Evolutionary conservation across 306 rosid species (phyloP), one percentile per base, ranked within the genome.

Genomic region (Calophaca sinica): DNA sequence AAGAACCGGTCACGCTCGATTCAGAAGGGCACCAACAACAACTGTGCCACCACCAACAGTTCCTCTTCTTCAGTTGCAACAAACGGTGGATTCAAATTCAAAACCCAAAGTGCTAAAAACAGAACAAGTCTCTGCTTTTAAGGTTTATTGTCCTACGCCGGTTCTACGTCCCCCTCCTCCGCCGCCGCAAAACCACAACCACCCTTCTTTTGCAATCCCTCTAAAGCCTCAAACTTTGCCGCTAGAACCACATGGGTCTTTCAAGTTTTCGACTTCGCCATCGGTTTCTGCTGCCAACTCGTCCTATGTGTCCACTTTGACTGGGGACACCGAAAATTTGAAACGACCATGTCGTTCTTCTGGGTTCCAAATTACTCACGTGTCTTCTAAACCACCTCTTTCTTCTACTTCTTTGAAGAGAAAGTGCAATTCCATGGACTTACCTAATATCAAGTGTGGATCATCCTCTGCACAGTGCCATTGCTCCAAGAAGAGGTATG

Each of bases 1-100:
- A 5, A 64, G 89, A 28, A 72, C 89, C 2, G 98, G 97, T 6
- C 98, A 90, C 28, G 98, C 98, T 38, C 96, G 98, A 12, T 92
- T 90, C 72, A 70, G 96, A 80, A 86, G 82, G 45, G 89, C 80
- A n/a, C 62, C 79, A 9, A 7, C 82, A 3, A 51, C 74, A 7
- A 38, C 42, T 6, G 42, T 7, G 42, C 64, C 44, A 1, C 79
- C 72, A 20, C 66, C 69, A 20, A 61, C 73, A 2, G 26, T 49
- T 32, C 64, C 84, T 29, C 48, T 61, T 33, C 46, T 67, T 32
- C 75, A 58, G 0, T 48, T 54, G 35, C 84, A 77, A 10, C 82
- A 29, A 29, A 39, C 29, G 32, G 61, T 14, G 5, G 73, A 62
- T 26, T 69, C 82, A 10, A 5, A 42, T 8, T 42, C 48, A 42